phyloP scores from a whole-genome alignment of 2,329 filamentous ascomycete species.

The Sporothrix schenckii region DNA sequence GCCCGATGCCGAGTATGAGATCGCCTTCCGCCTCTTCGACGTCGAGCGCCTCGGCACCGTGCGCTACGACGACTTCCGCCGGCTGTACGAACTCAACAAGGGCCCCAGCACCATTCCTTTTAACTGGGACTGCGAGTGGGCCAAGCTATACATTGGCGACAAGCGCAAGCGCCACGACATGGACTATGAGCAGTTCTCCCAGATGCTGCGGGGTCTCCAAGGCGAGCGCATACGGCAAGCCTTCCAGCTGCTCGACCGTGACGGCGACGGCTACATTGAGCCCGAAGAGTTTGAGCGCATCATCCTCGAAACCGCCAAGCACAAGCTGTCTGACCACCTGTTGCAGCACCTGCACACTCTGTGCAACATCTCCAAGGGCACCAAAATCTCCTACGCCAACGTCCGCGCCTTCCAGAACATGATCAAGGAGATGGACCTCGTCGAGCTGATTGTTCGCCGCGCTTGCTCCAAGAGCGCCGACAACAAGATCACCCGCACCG shows the following conservation, averaged over 20 bases:
- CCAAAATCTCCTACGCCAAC: conserved; percentile 96
- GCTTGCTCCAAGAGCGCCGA: conserved; percentile 81
- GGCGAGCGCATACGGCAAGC: conserved; percentile 95
- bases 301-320: conserved; percentile 85
- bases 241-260: conserved; percentile 87
- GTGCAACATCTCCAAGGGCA: conserved; percentile 89
- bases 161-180: conserved; percentile 86
- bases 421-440: conserved; percentile 95
- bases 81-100: conserved; percentile 85
- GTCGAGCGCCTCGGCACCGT: conserved; percentile 80
- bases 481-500: conserved; percentile 89
- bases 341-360: conserved; percentile 87
- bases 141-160: conserved; percentile 86
- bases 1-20: conserved; percentile 97
- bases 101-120: conserved; percentile 84
- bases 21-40: conserved; percentile 96
- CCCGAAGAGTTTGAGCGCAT: conserved; percentile 96
- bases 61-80: conserved; percentile 85
- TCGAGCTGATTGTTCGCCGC: conserved; percentile 88
- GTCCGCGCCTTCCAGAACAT: conserved; percentile 98
- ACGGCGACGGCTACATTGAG: conserved; percentile 92
- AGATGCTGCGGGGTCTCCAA: conserved; percentile 95
- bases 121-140: conserved; percentile 97
- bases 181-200: conserved; percentile 94
- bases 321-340: conserved; percentile 97